Evolutionary conservation across 2,329 filamentous ascomycete genomes (phyloP).

Genomic region (Alternaria brassicicola): DNA sequence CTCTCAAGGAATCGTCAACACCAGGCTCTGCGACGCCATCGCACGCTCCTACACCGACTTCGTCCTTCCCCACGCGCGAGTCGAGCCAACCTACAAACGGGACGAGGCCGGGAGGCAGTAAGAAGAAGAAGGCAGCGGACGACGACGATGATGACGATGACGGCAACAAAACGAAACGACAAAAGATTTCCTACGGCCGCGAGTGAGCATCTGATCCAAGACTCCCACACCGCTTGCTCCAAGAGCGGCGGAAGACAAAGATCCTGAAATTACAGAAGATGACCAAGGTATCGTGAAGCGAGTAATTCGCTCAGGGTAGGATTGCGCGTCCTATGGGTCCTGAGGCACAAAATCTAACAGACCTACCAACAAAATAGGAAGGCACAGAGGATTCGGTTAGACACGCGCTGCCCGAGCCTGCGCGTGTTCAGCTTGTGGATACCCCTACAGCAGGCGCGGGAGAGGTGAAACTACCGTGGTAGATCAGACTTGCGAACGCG

Average conservation of each 20-base stretch:
- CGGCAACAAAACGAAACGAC: conserved; percentile 55
- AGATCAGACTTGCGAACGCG: conserved; percentile 25
- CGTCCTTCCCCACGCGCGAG: conserved; percentile 54
- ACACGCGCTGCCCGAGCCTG: conserved; percentile 11
- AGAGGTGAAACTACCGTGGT: conserved; percentile 9
- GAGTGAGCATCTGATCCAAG: conserved; percentile 42
- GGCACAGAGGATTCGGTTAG: conserved; percentile 16
- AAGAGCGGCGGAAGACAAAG: background rate
- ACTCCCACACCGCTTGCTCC: conserved; percentile 1
- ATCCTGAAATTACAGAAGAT: conserved; percentile 7
- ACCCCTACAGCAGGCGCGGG: conserved; percentile 4
- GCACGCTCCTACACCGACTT: conserved; percentile 56
- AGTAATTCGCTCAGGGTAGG: conserved; percentile 13
- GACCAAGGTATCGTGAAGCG: conserved; percentile 9
- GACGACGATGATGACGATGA: conserved; percentile 57
- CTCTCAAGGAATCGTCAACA: conserved; percentile 47
- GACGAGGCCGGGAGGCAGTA: conserved; percentile 48
- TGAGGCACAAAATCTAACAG: conserved; percentile 18
- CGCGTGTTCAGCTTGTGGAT: conserved; percentile 6
- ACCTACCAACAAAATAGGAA: conserved; percentile 26
- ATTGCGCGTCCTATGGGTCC: conserved; percentile 38
- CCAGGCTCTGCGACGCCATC: conserved; percentile 50
- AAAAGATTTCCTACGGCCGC: conserved; percentile 58
- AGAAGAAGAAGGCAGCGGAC: conserved; percentile 53
- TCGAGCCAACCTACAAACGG: conserved; percentile 52